Percentiles rank a stretch among this genome's conserved stretches.
phyloP scores from a whole-genome alignment of 192 early-diverging fungal species.

The Obelidium mucronatum region DNA sequence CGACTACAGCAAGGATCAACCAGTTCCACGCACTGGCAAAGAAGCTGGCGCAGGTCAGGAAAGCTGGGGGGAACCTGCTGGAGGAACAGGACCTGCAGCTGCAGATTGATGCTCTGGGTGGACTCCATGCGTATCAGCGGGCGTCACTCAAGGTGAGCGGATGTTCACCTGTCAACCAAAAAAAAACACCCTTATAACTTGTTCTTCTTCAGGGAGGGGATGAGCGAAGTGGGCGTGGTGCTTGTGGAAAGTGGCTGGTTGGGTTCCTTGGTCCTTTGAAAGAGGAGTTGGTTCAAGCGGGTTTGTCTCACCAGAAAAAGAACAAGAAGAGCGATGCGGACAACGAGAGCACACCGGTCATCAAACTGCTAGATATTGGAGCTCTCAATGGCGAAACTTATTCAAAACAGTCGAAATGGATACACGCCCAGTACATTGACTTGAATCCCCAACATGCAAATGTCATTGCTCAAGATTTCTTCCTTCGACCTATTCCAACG shows the following conservation, averaged over 20 bases:
- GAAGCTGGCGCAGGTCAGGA: constrained; percentile 60
- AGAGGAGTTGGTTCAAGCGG: not conserved
- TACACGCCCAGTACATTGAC: constrained; percentile 81
- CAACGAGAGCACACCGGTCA: constrained; percentile 37
- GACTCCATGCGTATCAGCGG: constrained; percentile 87
- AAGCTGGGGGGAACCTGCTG: constrained; percentile 3
- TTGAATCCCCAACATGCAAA: constrained; percentile 81
- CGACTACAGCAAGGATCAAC: constrained; percentile 64
- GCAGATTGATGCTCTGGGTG: constrained; percentile 77
- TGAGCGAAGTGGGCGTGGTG: constrained; percentile 81
- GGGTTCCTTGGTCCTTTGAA: constrained; percentile 18
- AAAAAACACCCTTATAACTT: not conserved
- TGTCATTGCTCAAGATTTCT: constrained; percentile 84
- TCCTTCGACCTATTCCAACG: constrained; percentile 65
- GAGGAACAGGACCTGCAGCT: constrained; percentile 12
- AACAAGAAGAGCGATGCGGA: constrained; percentile 9
- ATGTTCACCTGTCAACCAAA: too few relatives aligned
- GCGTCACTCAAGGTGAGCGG: constrained; percentile 62
- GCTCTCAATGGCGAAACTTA: constrained; percentile 83
- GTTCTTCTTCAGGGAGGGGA: constrained; percentile 68
- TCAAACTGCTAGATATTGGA: constrained; percentile 84
- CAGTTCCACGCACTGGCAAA: constrained; percentile 85
- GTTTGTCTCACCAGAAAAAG: not conserved
- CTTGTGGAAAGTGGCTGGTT: constrained; percentile 80
- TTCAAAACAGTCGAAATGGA: constrained; percentile 66